Evolutionary conservation across 129 eudicot species (phyloP), one percentile per base, ranked within the genome.

Genomic region (Lactuca saligna): DNA sequence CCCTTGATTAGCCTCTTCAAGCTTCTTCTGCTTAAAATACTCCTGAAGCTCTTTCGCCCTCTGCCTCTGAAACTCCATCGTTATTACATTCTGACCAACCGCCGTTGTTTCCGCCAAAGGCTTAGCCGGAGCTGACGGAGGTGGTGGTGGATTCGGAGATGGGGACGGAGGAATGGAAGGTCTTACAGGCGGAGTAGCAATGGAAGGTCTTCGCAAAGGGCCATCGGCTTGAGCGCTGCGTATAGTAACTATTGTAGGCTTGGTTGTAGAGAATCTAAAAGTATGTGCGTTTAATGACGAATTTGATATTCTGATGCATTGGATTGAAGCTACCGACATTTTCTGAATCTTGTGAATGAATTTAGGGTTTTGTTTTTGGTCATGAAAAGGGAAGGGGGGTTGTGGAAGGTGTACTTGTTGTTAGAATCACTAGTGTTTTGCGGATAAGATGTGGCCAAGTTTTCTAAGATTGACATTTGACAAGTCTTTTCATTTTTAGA

Each of bases 11-110:
- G 87, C 63, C 33, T 80, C 89, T 44, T 90, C 96, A 39, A 82
- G 61, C 73, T 89, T 87, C 94, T 85, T 94, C 81, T 87, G 72
- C 84, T 90, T 94, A 65, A 94, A 94, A 50, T 85, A 94, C 39
- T 94, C 94, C 81, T 87, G 99, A 11, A 94, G 83, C 76, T 94
- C 99, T 63, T 85, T 94, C 0, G 99, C 99, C 80, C 79, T 94
- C 69, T 83, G 95, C 82, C 99, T 85, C 87, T 94, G 99, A 37
- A 70, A 94, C 85, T 90, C 99, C 91, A 90, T 49, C 8, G 99
- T 90, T 39, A 94, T 79, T 8, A 69, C 84, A 83, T 59, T 77
- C 84, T 74, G 79, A 61, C 69, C 75, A 53, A 39, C 86, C 46
- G 54, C 78, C 9, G 75, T 54, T 17, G 65, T 65, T 25, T 71